These are phyloP conservation scores for Lathyrus oleraceus DNA, from an alignment of 306 rosid genomes.

Conservation along the genomic window DNA sequence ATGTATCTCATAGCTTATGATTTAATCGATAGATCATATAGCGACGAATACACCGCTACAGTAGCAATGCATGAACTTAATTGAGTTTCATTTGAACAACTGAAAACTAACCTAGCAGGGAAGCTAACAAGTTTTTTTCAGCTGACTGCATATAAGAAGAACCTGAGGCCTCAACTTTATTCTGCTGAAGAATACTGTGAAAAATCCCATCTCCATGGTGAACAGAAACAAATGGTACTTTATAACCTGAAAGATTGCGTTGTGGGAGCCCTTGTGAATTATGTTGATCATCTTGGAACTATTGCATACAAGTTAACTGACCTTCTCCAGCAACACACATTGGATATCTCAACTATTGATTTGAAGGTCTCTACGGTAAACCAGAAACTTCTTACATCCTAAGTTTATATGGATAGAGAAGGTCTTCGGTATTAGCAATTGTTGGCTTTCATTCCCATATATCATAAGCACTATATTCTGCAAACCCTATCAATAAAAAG, in stretches of 20 bases:
- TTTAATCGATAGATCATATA: no score
- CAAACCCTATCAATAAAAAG: slow-evolving; percentile 87
- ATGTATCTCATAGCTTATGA: no score
- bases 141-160: no score
- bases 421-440: slow-evolving; percentile 89
- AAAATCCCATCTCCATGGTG: slow-evolving; percentile 81
- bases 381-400: slow-evolving; percentile 88
- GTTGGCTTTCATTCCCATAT: slow-evolving; percentile 86
- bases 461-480: slow-evolving; percentile 94
- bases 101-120: no score
- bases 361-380: slow-evolving; percentile 68
- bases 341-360: slow-evolving; percentile 78
- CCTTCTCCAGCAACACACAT: slow-evolving; percentile 83
- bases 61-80: no score
- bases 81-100: no score
- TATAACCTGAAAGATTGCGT: slow-evolving; percentile 95
- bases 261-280: slow-evolving; percentile 89
- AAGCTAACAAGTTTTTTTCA: no score
- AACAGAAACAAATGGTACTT: slow-evolving; percentile 93
- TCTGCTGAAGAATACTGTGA: slow-evolving; percentile 98
- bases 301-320: slow-evolving; percentile 94
- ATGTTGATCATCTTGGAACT: slow-evolving; percentile 98
- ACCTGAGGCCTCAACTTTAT: slow-evolving; percentile 95
- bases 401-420: slow-evolving; percentile 75
- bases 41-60: no score